Evolutionary conservation across 2,329 filamentous ascomycete genomes (phyloP).

Genomic region (Hymenoscyphus linearis): DNA sequence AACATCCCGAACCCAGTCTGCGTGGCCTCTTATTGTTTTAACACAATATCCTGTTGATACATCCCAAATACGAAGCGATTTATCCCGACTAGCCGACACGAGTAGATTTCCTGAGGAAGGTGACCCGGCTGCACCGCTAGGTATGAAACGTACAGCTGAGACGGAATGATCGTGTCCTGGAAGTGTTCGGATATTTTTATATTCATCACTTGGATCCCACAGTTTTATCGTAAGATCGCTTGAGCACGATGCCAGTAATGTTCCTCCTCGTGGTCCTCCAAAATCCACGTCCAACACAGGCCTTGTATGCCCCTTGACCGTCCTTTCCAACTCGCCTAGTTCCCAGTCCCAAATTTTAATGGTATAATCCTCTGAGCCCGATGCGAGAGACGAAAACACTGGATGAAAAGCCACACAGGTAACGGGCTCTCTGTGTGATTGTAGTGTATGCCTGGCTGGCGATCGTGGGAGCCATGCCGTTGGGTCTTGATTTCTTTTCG

Average conservation of each 20-base stretch:
- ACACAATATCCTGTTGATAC: constrained; percentile 89
- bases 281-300: constrained; percentile 86
- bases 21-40: constrained; percentile 81
- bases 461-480: constrained; percentile 79
- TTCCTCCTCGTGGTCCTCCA: constrained; percentile 75
- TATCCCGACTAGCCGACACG: constrained; percentile 80
- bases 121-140: constrained; percentile 71
- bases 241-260: constrained; percentile 63
- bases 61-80: constrained; percentile 84
- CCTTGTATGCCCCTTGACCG: constrained; percentile 87
- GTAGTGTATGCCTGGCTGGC: constrained; percentile 73
- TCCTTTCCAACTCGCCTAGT: constrained; percentile 81
- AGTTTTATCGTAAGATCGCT: constrained; percentile 91
- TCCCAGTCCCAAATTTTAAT: constrained; percentile 99
- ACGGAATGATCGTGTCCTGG: constrained; percentile 91
- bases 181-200: constrained; percentile 90
- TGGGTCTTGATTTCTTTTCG: constrained; percentile 78
- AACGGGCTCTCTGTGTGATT: constrained; percentile 76
- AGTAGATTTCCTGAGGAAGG: constrained; percentile 79
- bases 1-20: constrained; percentile 88
- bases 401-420: constrained; percentile 91
- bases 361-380: constrained; percentile 84
- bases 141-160: constrained; percentile 82
- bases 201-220: constrained; percentile 88
- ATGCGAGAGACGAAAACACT: constrained; percentile 82